Percentiles rank a stretch among this genome's conserved stretches.
These are phyloP conservation scores for Nasturtium officinale DNA, from an alignment of 345 rosid species.

Conservation along the genomic window DNA sequence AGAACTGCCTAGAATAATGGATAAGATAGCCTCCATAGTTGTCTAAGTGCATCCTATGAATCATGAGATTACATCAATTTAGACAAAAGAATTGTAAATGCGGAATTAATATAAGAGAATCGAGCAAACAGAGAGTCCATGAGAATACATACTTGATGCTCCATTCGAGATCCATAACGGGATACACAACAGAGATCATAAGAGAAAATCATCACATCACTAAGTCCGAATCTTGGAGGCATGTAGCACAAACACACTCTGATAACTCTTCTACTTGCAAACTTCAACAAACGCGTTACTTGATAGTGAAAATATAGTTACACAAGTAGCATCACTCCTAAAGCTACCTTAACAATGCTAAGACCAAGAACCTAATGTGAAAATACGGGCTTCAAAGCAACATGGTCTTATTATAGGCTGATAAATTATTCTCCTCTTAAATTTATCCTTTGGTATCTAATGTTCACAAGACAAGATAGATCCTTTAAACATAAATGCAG, in stretches of 20 bases:
- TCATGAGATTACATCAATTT: neutral
- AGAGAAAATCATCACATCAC: constrained; percentile 1
- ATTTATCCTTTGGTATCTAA: neutral
- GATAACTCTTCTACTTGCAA: neutral
- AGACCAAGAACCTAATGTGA: constrained; percentile 4
- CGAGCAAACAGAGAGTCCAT: constrained; percentile 4
- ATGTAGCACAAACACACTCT: neutral
- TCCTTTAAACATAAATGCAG: constrained; percentile 63
- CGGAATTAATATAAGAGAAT: neutral
- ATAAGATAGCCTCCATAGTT: constrained; percentile 86
- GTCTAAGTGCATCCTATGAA: constrained; percentile 80
- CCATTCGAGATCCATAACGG: constrained; percentile 81
- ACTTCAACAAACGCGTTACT: neutral
- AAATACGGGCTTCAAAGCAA: constrained; percentile 1
- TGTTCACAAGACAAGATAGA: constrained; percentile 7
- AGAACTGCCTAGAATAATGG: too few relatives aligned
- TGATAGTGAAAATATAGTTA: constrained; percentile 5
- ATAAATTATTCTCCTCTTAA: neutral
- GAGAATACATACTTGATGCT: constrained; percentile 75
- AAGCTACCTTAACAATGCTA: neutral
- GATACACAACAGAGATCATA: constrained; percentile 25
- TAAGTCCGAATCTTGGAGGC: neutral
- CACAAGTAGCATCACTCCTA: neutral
- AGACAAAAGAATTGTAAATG: neutral
- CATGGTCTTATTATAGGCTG: neutral